Evolutionary conservation across 2,329 filamentous ascomycete species (phyloP).

Genomic region (Fusarium transvaalense): DNA sequence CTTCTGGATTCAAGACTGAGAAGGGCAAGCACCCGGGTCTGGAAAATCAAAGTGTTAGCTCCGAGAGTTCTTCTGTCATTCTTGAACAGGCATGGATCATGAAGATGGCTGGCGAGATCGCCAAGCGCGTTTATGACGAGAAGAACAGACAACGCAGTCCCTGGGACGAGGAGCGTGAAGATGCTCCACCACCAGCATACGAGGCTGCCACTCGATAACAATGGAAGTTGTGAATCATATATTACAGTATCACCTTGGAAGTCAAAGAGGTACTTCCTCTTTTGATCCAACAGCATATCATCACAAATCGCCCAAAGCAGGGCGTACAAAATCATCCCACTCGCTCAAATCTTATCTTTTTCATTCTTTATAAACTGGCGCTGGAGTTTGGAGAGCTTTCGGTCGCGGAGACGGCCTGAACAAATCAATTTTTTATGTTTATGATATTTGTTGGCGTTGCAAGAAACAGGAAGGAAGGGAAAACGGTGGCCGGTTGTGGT

Average conservation of each 20-base stretch:
- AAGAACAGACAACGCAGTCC: slow-evolving; percentile 65
- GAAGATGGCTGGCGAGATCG: slow-evolving; percentile 95
- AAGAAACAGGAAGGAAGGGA: slow-evolving; percentile 29
- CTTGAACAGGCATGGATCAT: slow-evolving; percentile 87
- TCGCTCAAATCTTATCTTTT: slow-evolving; percentile 32
- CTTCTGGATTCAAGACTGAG: slow-evolving; percentile 36
- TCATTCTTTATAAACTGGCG: slow-evolving; percentile 39
- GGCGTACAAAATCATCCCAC: slow-evolving; percentile 26
- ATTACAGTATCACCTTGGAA: background rate
- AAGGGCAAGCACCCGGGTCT: slow-evolving; percentile 50
- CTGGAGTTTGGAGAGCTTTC: slow-evolving; percentile 38
- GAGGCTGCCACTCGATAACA: slow-evolving; percentile 61
- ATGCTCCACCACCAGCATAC: slow-evolving; percentile 72
- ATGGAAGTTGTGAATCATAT: slow-evolving; percentile 23
- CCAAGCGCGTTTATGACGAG: slow-evolving; percentile 87
- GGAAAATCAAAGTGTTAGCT: slow-evolving; percentile 52
- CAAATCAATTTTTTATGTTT: slow-evolving; percentile 32
- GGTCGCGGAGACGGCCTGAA: slow-evolving; percentile 30
- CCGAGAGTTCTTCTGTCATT: slow-evolving; percentile 70
- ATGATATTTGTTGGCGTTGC: slow-evolving; percentile 42
- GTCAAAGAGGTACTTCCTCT: background rate
- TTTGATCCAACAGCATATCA: background rate
- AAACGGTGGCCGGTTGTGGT: slow-evolving; percentile 41
- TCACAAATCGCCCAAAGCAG: background rate
- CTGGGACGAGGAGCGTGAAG: slow-evolving; percentile 67